Base-by-base conservation (phyloP, 257 asterid species). In the Cordia subcordata region DNA sequence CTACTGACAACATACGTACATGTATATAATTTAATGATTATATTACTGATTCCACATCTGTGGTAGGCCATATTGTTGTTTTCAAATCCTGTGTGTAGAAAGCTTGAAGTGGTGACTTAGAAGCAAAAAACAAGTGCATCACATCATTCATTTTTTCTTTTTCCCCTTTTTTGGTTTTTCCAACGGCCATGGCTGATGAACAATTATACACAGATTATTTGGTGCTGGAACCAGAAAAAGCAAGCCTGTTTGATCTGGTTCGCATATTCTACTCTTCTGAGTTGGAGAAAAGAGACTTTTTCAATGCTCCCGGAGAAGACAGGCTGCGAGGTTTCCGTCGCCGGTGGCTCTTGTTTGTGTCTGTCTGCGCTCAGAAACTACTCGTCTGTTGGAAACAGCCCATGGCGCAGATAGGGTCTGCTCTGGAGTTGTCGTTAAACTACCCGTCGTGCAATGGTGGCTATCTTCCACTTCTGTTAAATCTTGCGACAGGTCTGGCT, bases 291-390 rank as follows among this genome's bases (percentile, higher is more conserved):
- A 58, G 70, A 42, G 74, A 65, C 0, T 83, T 82, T 46, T 58
- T 65, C 32, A 67, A 77, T 35, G 27, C 65, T 8, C 44, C 73
- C 19, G 62, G 23, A 4, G 63, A 54, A 19, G 70, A 42, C 32
- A 57, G 15, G 45, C 32, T 58, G 38, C 19, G 35, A 16, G 69
- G 75, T 37, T 54, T 81, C 45, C 55, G 72, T 1, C 75, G 46
- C 4, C 66, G 95, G 68, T 85, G 90, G 95, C 72, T 85, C 44
- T 38, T 88, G 16, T 83, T 88, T 58, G 55, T 81, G 22, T 85
- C 93, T 1, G 68, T 85, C 0, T 67, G 62, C 20, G 42, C 67
- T 12, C 90, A 83, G 62, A 88, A 78, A 57, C 9, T 70, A 1
- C 10, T 85, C 1, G 37, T 79, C 20, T 17, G 10, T 33, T 63